phyloP scores from a whole-genome alignment of 2,329 filamentous ascomycete genomes.

The Fusarium nanum region DNA sequence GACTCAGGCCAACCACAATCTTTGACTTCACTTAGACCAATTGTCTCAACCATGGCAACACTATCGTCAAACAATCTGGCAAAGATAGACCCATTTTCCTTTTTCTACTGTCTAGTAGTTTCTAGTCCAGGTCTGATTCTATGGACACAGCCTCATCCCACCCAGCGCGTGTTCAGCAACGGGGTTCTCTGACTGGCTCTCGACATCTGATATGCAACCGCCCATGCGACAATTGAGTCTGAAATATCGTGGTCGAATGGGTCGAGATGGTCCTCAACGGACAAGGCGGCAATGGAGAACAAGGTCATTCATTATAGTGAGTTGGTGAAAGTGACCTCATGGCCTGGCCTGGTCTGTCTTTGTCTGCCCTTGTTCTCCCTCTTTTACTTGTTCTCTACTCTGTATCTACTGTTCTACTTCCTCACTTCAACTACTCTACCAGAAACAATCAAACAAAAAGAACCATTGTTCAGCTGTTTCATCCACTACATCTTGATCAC shows the following conservation, averaged over 20 bases:
- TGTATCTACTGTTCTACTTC: slow-evolving; percentile 18
- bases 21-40: slow-evolving; percentile 9
- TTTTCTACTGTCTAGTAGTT: neutral
- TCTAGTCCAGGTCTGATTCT: neutral
- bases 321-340: slow-evolving; percentile 23
- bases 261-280: slow-evolving; percentile 25
- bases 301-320: neutral
- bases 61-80: slow-evolving; percentile 30
- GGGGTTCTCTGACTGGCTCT: slow-evolving; percentile 38
- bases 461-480: slow-evolving; percentile 26
- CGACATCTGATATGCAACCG: slow-evolving; percentile 24
- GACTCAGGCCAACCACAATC: slow-evolving; percentile 41
- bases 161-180: slow-evolving; percentile 34
- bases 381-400: neutral
- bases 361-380: slow-evolving; percentile 11
- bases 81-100: slow-evolving; percentile 9
- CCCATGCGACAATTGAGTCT: slow-evolving; percentile 27
- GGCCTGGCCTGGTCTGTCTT: slow-evolving; percentile 20
- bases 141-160: neutral
- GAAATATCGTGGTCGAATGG: slow-evolving; percentile 28
- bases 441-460: slow-evolving; percentile 31
- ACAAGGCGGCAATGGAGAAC: slow-evolving; percentile 19
- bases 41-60: slow-evolving; percentile 22
- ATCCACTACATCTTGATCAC: slow-evolving; percentile 17
- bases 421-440: slow-evolving; percentile 8